phyloP scores from a whole-genome alignment of 805 yeast genomes.

The Pichia paraexigua region DNA sequence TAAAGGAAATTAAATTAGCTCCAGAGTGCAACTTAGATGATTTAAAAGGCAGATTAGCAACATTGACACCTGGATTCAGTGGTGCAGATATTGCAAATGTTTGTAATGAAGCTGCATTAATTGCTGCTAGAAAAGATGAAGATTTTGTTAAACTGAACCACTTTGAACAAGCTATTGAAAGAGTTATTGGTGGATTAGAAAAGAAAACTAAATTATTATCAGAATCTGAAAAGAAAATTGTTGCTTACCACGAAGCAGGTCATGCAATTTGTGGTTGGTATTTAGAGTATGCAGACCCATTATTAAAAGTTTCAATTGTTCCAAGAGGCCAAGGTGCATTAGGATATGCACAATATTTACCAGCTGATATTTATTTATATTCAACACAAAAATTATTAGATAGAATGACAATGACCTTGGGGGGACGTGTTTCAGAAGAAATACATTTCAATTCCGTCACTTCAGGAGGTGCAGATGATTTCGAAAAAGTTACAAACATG shows the following conservation, averaged over 20 bases:
- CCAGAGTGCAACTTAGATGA: constrained; percentile 42
- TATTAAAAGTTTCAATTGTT: constrained; percentile 85
- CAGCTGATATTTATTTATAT: constrained; percentile 77
- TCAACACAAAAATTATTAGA: constrained; percentile 70
- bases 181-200: constrained; percentile 92
- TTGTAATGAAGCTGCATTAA: constrained; percentile 89
- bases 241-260: constrained; percentile 95
- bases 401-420: constrained; percentile 89
- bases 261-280: constrained; percentile 97
- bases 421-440: constrained; percentile 91
- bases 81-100: constrained; percentile 96
- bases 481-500: constrained; percentile 82
- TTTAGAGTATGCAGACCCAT: constrained; percentile 79
- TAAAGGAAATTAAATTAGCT: constrained; percentile 48
- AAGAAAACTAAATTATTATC: constrained; percentile 73
- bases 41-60: constrained; percentile 77
- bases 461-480: constrained; percentile 88
- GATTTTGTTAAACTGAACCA: constrained; percentile 55
- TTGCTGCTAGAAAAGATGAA: constrained; percentile 78
- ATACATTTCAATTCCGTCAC: constrained; percentile 81
- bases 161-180: constrained; percentile 88
- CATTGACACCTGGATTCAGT: constrained; percentile 89
- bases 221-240: constrained; percentile 73
- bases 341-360: constrained; percentile 94
- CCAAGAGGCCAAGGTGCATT: constrained; percentile 93